These are phyloP conservation scores for Geotrichum aggregatum DNA, from an alignment of 1,139 yeast species.

Conservation along the genomic window DNA sequence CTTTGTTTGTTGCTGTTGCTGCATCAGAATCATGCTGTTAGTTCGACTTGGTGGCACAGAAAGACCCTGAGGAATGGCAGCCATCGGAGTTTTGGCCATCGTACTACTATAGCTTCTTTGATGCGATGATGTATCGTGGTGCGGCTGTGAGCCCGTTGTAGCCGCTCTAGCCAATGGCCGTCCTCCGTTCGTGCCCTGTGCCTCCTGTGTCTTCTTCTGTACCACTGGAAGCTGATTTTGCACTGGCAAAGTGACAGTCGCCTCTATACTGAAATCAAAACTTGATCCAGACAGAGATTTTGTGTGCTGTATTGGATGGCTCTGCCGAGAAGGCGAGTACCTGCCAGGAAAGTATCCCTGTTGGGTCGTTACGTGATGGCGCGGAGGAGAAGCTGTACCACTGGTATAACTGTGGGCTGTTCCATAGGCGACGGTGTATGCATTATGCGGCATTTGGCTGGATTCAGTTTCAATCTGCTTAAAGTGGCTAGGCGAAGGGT, in stretches of 20 bases:
- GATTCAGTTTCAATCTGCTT: no score
- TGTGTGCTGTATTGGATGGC: conserved; percentile 1
- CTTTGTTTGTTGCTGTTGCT: neutral
- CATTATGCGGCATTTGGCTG: no score
- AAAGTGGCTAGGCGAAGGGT: no score
- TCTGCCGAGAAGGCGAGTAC: neutral
- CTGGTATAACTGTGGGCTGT: no score
- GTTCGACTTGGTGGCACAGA: neutral
- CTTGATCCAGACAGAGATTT: conserved; percentile 2
- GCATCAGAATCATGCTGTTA: neutral
- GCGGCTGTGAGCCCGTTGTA: neutral
- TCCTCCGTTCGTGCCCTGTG: neutral
- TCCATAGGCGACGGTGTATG: no score
- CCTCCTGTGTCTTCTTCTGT: neutral
- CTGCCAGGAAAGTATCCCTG: neutral
- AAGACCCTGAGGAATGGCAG: conserved; percentile 10
- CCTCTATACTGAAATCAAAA: conserved; percentile 9
- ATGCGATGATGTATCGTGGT: neutral
- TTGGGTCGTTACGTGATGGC: neutral
- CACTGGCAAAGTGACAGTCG: conserved; percentile 9
- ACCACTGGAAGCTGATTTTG: neutral
- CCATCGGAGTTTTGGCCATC: conserved; percentile 2
- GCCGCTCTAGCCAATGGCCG: neutral
- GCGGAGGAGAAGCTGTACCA: no score
- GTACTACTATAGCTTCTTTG: neutral